These are phyloP conservation scores for Phallus indusiatus DNA, from an alignment of 768 basidiomycete genomes.

Conservation along the genomic window DNA sequence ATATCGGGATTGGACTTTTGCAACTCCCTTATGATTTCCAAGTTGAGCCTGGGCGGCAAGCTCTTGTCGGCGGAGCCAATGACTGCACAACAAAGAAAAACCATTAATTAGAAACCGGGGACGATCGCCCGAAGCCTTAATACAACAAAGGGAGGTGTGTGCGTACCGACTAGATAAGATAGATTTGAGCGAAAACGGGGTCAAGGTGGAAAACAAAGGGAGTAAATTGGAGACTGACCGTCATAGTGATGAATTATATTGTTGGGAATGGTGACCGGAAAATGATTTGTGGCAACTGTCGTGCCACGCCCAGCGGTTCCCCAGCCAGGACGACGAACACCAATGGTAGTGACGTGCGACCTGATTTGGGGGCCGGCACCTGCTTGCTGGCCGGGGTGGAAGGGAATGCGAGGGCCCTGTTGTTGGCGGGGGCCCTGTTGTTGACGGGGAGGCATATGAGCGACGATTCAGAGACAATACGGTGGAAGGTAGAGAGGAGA, in stretches of 20 bases:
- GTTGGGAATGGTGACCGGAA: slow-evolving; percentile 50
- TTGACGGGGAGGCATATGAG: background rate
- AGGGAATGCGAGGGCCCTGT: background rate
- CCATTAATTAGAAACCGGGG: background rate
- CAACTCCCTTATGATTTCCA: slow-evolving; percentile 57
- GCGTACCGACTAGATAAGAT: slow-evolving; percentile 16
- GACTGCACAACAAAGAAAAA: slow-evolving; percentile 26
- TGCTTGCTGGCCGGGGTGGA: background rate
- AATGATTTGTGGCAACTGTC: slow-evolving; percentile 49
- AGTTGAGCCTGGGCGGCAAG: slow-evolving; percentile 55
- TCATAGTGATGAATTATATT: slow-evolving; percentile 70
- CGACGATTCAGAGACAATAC: background rate
- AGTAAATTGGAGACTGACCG: slow-evolving; percentile 36
- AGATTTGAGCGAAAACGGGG: background rate
- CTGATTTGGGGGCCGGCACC: background rate
- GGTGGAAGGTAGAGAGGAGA: background rate
- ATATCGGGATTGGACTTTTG: slow-evolving; percentile 52
- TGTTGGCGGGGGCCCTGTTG: background rate
- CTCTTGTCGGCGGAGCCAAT: slow-evolving; percentile 62
- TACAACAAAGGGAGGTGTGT: background rate
- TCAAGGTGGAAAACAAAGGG: slow-evolving; percentile 3
- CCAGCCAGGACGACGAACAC: slow-evolving; percentile 59
- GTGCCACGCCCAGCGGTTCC: slow-evolving; percentile 45
- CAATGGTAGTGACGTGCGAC: slow-evolving; percentile 40
- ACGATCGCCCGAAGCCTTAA: too few species aligned